phyloP scores from a whole-genome alignment of 2,329 filamentous ascomycete genomes.

The Trichoderma gracile region DNA sequence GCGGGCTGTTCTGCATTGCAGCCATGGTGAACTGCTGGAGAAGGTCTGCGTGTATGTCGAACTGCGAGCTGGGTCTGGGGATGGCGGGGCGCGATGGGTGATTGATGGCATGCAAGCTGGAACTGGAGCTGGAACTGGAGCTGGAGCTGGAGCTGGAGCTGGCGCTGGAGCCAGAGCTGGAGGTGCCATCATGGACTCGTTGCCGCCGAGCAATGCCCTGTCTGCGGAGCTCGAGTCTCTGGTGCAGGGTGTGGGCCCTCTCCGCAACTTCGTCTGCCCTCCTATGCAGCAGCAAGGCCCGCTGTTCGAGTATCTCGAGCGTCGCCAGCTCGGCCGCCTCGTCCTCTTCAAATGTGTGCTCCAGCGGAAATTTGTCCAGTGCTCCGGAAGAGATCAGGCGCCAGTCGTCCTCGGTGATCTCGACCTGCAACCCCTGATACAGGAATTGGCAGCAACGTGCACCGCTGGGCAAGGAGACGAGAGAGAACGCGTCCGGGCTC shows the following conservation, averaged over 20 bases:
- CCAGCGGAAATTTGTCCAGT: conserved; percentile 74
- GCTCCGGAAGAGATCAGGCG: conserved; percentile 80
- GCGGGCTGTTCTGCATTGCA: conserved; percentile 20
- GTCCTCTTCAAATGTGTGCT: conserved; percentile 79
- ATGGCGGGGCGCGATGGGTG: conserved; percentile 33
- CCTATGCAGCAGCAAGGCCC: conserved; percentile 74
- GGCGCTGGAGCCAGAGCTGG: background rate
- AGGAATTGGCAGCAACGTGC: conserved; percentile 76
- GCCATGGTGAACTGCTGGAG: conserved; percentile 52
- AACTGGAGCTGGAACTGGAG: conserved; percentile 36
- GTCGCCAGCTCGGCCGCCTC: conserved; percentile 83
- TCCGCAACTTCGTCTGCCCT: conserved; percentile 71
- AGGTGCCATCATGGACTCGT: conserved; percentile 32
- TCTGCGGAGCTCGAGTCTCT: conserved; percentile 56
- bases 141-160: background rate
- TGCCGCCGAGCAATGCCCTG: conserved; percentile 37
- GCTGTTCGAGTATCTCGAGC: conserved; percentile 78
- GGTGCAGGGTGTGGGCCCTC: conserved; percentile 72
- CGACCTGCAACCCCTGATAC: conserved; percentile 76
- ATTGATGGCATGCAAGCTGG: conserved; percentile 39
- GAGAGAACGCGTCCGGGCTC: conserved; percentile 74
- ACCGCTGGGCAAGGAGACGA: conserved; percentile 69
- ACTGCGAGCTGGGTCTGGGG: conserved; percentile 35
- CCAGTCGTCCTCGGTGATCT: conserved; percentile 87
- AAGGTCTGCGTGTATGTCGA: conserved; percentile 56